phyloP scores from a whole-genome alignment of 2,329 filamentous ascomycete genomes.

The Xylaria sp. region DNA sequence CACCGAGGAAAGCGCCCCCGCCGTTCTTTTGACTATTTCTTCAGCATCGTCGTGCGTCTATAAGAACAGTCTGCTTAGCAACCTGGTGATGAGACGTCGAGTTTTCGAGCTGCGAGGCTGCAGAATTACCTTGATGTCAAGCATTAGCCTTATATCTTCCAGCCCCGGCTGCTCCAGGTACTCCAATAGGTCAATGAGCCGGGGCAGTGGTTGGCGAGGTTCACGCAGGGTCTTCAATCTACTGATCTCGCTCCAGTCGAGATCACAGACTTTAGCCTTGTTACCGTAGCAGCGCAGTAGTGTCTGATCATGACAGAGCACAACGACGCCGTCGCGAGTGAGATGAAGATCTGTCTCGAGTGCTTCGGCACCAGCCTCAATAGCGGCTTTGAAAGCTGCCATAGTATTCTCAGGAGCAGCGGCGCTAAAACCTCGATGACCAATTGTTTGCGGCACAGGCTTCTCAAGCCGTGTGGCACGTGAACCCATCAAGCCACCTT shows the following conservation, averaged over 20 bases:
- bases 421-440: conserved; percentile 82
- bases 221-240: conserved; percentile 67
- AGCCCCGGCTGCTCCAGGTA: conserved; percentile 73
- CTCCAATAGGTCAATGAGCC: conserved; percentile 77
- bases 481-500: conserved; percentile 9
- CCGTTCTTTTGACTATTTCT: conserved; percentile 76
- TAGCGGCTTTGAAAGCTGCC: conserved; percentile 78
- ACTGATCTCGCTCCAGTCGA: conserved; percentile 72
- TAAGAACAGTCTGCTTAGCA: background rate
- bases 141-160: conserved; percentile 79
- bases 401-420: conserved; percentile 88
- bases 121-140: conserved; percentile 82
- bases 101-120: background rate
- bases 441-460: conserved; percentile 74
- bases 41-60: conserved; percentile 76
- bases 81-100: background rate
- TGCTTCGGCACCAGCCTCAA: conserved; percentile 75
- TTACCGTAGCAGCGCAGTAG: conserved; percentile 85
- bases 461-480: background rate
- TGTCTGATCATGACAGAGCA: conserved; percentile 83
- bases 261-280: conserved; percentile 77
- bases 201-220: conserved; percentile 78
- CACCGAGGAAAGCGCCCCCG: conserved; percentile 69
- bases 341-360: conserved; percentile 91
- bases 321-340: conserved; percentile 82